Base-by-base conservation (phyloP, 2,329 filamentous ascomycete genomes). In the Diaporthe velutina region DNA sequence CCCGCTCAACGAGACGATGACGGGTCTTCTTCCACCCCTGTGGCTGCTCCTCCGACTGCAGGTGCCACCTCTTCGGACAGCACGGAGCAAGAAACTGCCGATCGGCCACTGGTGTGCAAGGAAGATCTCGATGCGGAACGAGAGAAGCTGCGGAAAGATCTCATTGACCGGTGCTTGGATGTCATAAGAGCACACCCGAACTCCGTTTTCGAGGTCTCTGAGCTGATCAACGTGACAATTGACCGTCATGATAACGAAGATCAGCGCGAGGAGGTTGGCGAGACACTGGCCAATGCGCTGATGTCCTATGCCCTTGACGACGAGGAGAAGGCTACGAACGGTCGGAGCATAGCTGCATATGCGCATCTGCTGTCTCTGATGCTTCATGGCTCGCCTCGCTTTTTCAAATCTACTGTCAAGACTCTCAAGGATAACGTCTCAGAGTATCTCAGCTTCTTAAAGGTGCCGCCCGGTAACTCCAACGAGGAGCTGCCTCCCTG, bases 161-260 rank as follows among this genome's bases (percentile, higher is more conserved):
- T 98, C 72, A 96, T 98, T 75, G 96, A 98, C 79, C 93, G 95
- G 74, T 98, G 94, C 77, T 87, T 99, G 30, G 96, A 98, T 79
- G 92, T 98, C 45, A 92, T 99, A 71, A 94, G 96, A 81, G 93
- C 93, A 50, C 96, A 98, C 79, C 93, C 96, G 19, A 92, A 94
- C 78, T 92, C 96, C 15, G 97, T 97, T 0, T 97, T 98, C 79
- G 96, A 98, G 80, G 88, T 99, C 61, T 91, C 95, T 0, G 96
- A 98, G 79, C 88, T 99, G 28, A 96, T 99, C 72, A 90, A 90
- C 50, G 92, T 93, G 4, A 93, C 95, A 33, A 90, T 93, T 85
- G 78, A 90, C 81, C 80, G 92, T 90, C 81, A 90, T 83, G 77
- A 89, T 83, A 78, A 89, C 83, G 80, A 90, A 83, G 86, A 89